A percentile compares a stretch with the other conserved stretches of the same genome.
phyloP scores from a whole-genome alignment of 108 stramenopile genomes.

The Poteriospumella lacustris region DNA sequence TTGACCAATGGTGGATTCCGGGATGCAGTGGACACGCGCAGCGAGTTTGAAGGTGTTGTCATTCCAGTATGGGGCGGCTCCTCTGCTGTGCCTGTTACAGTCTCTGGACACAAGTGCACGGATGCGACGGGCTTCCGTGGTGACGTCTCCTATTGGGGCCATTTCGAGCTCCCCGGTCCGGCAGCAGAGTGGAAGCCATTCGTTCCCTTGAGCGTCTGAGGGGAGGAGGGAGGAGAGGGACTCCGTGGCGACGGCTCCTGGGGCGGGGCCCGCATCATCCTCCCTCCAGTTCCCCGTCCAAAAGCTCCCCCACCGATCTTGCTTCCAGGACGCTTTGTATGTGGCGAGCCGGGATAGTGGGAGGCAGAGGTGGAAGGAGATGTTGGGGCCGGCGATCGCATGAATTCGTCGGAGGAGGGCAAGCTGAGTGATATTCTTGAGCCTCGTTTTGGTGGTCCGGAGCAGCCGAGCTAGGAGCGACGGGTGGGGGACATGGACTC shows the following conservation, averaged over 20 bases:
- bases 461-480: neutral
- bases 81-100: neutral
- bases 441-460: slow-evolving; percentile 1
- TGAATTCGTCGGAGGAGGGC: neutral
- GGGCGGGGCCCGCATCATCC: neutral
- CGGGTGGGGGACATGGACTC: neutral
- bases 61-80: neutral
- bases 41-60: neutral
- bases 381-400: neutral
- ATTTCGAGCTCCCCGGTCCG: neutral
- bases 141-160: neutral
- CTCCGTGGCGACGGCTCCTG: neutral
- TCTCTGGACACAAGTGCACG: neutral
- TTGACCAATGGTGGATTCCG: neutral
- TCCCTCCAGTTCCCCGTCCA: neutral
- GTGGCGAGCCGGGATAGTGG: neutral
- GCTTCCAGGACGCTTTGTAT: neutral
- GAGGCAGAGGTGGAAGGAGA: neutral
- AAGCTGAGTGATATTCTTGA: neutral
- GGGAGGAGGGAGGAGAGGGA: neutral
- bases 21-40: neutral
- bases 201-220: neutral
- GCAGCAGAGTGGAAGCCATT: neutral
- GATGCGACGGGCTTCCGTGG: slow-evolving; percentile 1
- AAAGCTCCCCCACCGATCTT: neutral